Base-by-base conservation (phyloP, 192 early-diverging fungal species). In the Phlyctochytrium planicorne region DNA sequence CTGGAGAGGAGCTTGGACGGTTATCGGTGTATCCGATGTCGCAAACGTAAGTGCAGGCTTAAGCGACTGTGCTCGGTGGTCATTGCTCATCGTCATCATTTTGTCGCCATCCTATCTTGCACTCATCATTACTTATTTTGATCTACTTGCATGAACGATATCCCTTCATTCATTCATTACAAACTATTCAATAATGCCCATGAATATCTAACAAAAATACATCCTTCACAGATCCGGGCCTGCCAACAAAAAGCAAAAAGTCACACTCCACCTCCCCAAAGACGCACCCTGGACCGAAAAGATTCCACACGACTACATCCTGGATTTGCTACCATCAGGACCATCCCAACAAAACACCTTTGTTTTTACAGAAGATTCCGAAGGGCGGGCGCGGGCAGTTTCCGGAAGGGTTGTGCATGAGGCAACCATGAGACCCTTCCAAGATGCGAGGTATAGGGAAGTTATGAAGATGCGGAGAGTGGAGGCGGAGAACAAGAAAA, bases 301-400 rank as follows among this genome's bases (percentile, higher is more conserved):
- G 50, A 78, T 94, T 16, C 94, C 94, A 34, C 89, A 91, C 62
- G 88, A 89, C 68, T 97, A 94, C 76, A 86, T 81, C 27, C 84
- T 97, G 63, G 79, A 88, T 4, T 84, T 94, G 63, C 16, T 57
- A 6, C 55, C 16, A 12, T 78, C 79, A 31, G 79, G 86, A 50
- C 78, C 82, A 25, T 4, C 55, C 27, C 10, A 25, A 4, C 75
- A 80, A 61, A 92, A 91, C 67, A 85, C 84, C 68, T 92, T 87
- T 77, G 86, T 94, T 27, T 95, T 95, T 62, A 87, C 89, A 1
- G 90, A 91, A 32, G 76, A 80, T 37, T 65, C 65, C 20, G 53
- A 77, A 36, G 88, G 83, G 47, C 56, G 65, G 17, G 75, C 79
- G 17, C 34, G 55, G 17, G 73, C 34, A 31, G 24, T 81, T 17